A percentile compares a stretch with the other conserved stretches of the same genome.
These are phyloP conservation scores for Populus tomentosa DNA, from an alignment of 441 rosid species.

Conservation along the genomic window DNA sequence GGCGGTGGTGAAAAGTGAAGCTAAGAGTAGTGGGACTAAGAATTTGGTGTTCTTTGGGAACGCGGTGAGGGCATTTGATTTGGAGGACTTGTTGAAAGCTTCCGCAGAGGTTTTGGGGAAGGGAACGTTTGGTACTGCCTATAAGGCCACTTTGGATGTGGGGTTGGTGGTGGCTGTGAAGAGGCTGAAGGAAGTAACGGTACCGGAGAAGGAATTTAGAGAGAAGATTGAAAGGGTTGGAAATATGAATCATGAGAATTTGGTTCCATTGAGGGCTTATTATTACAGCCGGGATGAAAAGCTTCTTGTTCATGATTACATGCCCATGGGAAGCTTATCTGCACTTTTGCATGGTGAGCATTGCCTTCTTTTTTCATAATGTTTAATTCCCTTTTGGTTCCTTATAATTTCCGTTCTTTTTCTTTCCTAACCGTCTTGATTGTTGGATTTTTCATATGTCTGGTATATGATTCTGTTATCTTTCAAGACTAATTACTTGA, in stretches of 20 bases:
- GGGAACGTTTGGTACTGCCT: constrained; percentile 93
- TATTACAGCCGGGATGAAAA: constrained; percentile 79
- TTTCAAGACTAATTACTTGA: neutral
- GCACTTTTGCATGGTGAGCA: constrained; percentile 83
- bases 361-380: constrained; percentile 18
- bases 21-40: constrained; percentile 37
- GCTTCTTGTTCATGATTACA: constrained; percentile 84
- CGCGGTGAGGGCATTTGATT: constrained; percentile 48
- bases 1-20: constrained; percentile 37
- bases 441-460: constrained; percentile 3
- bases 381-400: constrained; percentile 3
- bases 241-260: constrained; percentile 78
- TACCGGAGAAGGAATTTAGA: constrained; percentile 66
- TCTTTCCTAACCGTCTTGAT: constrained; percentile 8
- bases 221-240: constrained; percentile 82
- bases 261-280: constrained; percentile 75
- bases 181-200: constrained; percentile 80
- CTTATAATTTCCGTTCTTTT: constrained; percentile 15
- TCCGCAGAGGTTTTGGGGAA: constrained; percentile 98
- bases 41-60: constrained; percentile 74
- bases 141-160: constrained; percentile 75
- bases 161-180: constrained; percentile 80
- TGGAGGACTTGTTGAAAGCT: constrained; percentile 92
- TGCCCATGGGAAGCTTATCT: constrained; percentile 96
- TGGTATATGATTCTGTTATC: neutral